Conservation (phyloP, 768 basidiomycete species). For the Psilocybe subaeruginosa region DNA sequence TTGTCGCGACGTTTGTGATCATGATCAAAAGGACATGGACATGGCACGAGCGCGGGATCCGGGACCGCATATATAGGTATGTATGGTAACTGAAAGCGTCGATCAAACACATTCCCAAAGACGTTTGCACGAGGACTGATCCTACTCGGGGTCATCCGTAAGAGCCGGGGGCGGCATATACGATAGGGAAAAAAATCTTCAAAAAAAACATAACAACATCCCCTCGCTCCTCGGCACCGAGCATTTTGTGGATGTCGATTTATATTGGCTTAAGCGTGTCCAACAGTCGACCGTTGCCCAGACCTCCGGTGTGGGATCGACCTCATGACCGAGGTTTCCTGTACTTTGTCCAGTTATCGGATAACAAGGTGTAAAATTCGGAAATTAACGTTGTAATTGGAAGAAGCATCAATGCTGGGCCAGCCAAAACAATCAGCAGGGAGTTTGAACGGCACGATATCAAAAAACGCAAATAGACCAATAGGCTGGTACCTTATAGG, state of each 20-base stretch:
- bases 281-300: background rate
- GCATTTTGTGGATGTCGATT: background rate
- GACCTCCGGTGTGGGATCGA: background rate
- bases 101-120: conserved; percentile 6
- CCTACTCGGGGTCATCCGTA: conserved; percentile 17
- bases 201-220: background rate
- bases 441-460: background rate
- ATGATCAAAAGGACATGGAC: conserved; percentile 5
- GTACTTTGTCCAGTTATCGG: background rate
- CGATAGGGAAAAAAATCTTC: background rate
- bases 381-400: background rate
- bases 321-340: background rate
- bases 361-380: background rate
- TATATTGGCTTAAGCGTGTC: background rate
- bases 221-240: conserved; percentile 22
- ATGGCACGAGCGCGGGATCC: conserved; percentile 7
- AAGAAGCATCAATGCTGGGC: background rate
- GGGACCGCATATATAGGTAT: conserved; percentile 1
- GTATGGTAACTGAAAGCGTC: conserved; percentile 7
- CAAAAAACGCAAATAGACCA: background rate
- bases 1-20: conserved; percentile 5
- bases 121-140: conserved; percentile 1
- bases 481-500: background rate
- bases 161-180: conserved; percentile 13
- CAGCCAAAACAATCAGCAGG: background rate